Base-by-base conservation (phyloP, 768 basidiomycete species). In the Mycena venus region DNA sequence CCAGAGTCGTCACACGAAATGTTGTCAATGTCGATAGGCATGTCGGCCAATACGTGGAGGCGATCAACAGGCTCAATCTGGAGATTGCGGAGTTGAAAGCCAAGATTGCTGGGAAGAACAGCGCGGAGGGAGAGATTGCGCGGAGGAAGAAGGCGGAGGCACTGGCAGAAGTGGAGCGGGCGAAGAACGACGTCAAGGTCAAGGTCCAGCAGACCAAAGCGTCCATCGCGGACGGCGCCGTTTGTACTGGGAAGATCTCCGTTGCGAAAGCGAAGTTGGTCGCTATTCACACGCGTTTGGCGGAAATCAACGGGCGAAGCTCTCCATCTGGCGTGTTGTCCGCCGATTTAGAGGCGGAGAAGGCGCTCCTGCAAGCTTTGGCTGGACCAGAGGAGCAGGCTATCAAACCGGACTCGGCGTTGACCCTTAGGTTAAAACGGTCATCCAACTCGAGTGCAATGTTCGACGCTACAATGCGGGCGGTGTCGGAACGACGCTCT, bases 1-100 rank as follows among this genome's bases (percentile, higher is more conserved):
- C 98, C 21, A 98, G 96, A 82, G 96, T 99, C 67, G 93, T 99
- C 72, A 97, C 97, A 1, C 90, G 96, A 55, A 99, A 99, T 81
- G 94, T 98, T 34, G 93, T 98, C 79, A 97, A 97, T 75, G 96
- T 99, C 75, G 94, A 98, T 79, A 91, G 97, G 19, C 96, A 99
- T 80, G 97, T 99, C 74, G 96, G 95, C 40, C 95, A 94, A 84
- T 99, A 99, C 79, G 95, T 98, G 56, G 95, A 96, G 82, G 96
- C 96, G 64, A 98, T 99, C 79, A 95, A 96, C 80, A 87, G 95
- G 67, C 92, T 98, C 75, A 95, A 96, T 77, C 83, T 88, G 44
- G 94, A 97, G 83, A 93, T 99, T 71, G 90, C 91, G 32, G 93
- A 95, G 79, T 91, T 99, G 76, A 97, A 97, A 84, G 91, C 92